Percentiles rank a stretch among this genome's conserved stretches.
phyloP scores from a whole-genome alignment of 2,329 filamentous ascomycete genomes.

The Talaromyces sp. region DNA sequence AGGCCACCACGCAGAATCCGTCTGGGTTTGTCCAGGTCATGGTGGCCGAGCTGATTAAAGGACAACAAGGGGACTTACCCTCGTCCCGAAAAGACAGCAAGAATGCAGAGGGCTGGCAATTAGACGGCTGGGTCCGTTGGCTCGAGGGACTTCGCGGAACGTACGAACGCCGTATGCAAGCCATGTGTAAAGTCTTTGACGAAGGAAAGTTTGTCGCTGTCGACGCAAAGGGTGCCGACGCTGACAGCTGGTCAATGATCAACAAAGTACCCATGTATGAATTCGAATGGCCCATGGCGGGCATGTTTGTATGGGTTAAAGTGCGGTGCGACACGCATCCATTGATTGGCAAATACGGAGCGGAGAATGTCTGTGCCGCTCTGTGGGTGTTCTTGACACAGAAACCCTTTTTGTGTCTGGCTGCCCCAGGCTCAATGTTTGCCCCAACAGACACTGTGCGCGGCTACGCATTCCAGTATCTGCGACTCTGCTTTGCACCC shows the following conservation, averaged over 20 bases:
- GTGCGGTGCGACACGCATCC: slow-evolving; percentile 70
- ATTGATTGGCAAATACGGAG: slow-evolving; percentile 54
- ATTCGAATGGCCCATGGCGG: slow-evolving; percentile 75
- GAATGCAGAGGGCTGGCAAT: slow-evolving; percentile 65
- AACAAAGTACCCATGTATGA: slow-evolving; percentile 69
- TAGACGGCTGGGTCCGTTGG: slow-evolving; percentile 87
- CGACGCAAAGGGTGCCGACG: slow-evolving; percentile 40
- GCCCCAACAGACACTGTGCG: slow-evolving; percentile 59
- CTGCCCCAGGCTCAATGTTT: slow-evolving; percentile 70
- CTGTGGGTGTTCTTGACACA: slow-evolving; percentile 68
- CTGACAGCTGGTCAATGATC: slow-evolving; percentile 68
- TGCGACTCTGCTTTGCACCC: slow-evolving; percentile 79
- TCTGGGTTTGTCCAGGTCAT: slow-evolving; percentile 86
- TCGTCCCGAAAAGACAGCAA: slow-evolving; percentile 43
- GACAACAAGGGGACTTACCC: slow-evolving; percentile 50
- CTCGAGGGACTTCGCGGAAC: slow-evolving; percentile 75
- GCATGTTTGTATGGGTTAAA: slow-evolving; percentile 88
- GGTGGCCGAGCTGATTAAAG: slow-evolving; percentile 72
- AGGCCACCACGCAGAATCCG: slow-evolving; percentile 75
- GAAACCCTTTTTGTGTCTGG: slow-evolving; percentile 65
- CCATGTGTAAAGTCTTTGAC: slow-evolving; percentile 72
- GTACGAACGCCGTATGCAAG: slow-evolving; percentile 80
- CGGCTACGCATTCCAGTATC: slow-evolving; percentile 63
- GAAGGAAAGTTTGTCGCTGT: slow-evolving; percentile 62
- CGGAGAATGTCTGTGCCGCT: slow-evolving; percentile 56